Conservation (phyloP, 345 rosid species). For the Moringa oleifera region DNA sequence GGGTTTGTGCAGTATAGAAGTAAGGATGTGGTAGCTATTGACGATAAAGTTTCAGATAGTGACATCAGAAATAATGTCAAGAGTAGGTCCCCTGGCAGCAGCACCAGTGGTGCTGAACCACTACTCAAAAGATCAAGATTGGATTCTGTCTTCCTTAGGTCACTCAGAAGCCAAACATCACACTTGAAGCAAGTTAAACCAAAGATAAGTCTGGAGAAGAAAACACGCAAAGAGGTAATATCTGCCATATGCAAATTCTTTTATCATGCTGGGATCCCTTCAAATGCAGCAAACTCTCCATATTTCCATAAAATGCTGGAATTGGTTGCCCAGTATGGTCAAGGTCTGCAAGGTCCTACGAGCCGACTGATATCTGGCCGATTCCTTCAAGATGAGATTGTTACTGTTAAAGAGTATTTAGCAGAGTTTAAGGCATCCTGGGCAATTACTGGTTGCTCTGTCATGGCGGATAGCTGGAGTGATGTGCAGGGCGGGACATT, state of each 20-base stretch:
- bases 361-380: constrained; percentile 39
- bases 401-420: constrained; percentile 35
- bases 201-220: constrained; percentile 29
- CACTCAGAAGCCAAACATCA: constrained; percentile 33
- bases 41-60: constrained; percentile 41
- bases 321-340: constrained; percentile 46
- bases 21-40: constrained; percentile 40
- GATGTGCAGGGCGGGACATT: constrained; percentile 50
- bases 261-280: constrained; percentile 52
- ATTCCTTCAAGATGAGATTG: constrained; percentile 49
- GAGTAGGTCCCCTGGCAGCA: constrained; percentile 35
- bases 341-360: constrained; percentile 40
- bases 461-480: constrained; percentile 65
- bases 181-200: constrained; percentile 33
- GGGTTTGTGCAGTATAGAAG: constrained; percentile 30
- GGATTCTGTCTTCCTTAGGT: constrained; percentile 41
- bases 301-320: constrained; percentile 58
- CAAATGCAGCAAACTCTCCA: constrained; percentile 44
- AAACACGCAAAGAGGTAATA: constrained; percentile 42
- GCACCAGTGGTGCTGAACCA: constrained; percentile 42
- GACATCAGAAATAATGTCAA: constrained; percentile 36
- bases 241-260: constrained; percentile 58
- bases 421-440: constrained; percentile 45
- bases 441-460: constrained; percentile 45
- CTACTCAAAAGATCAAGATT: constrained; percentile 40